Evolutionary conservation across 768 basidiomycete species (phyloP).

Genomic region (Clavulina sp.): DNA sequence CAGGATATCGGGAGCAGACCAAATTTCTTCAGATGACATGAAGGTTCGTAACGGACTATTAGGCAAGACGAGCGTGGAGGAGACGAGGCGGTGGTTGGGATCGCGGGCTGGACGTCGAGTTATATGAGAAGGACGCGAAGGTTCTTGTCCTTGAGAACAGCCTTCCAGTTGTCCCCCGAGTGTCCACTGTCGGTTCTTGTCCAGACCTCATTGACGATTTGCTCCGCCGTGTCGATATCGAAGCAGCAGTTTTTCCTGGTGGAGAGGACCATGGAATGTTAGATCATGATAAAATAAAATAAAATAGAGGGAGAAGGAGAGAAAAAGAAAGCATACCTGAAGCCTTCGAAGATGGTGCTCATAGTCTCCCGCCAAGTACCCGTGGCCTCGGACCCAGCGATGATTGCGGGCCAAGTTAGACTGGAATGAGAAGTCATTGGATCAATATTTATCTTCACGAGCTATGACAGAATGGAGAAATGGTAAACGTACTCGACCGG

Average conservation of each 20-base stretch:
- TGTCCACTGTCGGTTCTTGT: slow-evolving; percentile 10
- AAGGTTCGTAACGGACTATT: too few species aligned
- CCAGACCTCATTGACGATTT: slow-evolving; percentile 17
- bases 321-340: slow-evolving; percentile 14
- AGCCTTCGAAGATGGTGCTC: slow-evolving; percentile 16
- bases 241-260: slow-evolving; percentile 18
- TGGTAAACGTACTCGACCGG: slow-evolving; percentile 19
- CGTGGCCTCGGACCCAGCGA: slow-evolving; percentile 14
- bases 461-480: neutral
- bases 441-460: slow-evolving; percentile 7
- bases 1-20: too few species aligned
- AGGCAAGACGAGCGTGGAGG: too few species aligned
- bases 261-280: slow-evolving; percentile 10
- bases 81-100: too few species aligned
- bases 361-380: slow-evolving; percentile 10
- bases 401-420: slow-evolving; percentile 20
- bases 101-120: too few species aligned
- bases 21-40: too few species aligned
- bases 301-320: neutral
- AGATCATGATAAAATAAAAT: slow-evolving; percentile 5
- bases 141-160: slow-evolving; percentile 12
- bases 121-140: slow-evolving; percentile 11
- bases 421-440: slow-evolving; percentile 10
- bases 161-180: slow-evolving; percentile 12
- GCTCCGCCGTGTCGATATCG: slow-evolving; percentile 24